Evolutionary conservation across 495 filamentous ascomycete species (phyloP).

Genomic region (Cladorrhinum samala): DNA sequence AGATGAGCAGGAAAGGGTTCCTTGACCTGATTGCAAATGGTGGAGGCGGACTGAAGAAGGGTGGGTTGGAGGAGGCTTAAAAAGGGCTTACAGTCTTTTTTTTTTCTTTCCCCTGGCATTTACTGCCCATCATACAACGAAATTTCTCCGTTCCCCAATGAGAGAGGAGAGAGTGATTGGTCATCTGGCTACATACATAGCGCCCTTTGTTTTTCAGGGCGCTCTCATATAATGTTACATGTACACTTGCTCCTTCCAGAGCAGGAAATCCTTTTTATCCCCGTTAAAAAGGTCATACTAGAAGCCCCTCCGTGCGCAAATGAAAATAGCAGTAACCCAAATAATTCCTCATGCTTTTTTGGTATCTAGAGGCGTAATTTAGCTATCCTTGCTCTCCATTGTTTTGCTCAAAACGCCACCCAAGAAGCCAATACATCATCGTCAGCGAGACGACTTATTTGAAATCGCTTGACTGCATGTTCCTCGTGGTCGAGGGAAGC

Average conservation of each 20-base stretch:
- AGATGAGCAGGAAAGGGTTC: slow-evolving; percentile 96
- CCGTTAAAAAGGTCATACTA: too few species aligned
- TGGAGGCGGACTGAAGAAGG: slow-evolving; percentile 47
- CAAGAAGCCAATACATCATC: background rate
- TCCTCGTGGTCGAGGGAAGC: slow-evolving; percentile 89
- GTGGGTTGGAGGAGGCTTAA: slow-evolving; percentile 46
- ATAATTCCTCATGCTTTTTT: slow-evolving; percentile 17
- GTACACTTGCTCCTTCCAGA: too few species aligned
- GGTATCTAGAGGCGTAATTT: slow-evolving; percentile 15
- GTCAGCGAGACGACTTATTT: slow-evolving; percentile 20
- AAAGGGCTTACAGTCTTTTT: background rate
- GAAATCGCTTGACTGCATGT: slow-evolving; percentile 94
- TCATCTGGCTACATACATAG: too few species aligned
- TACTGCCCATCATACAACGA: too few species aligned
- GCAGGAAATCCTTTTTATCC: too few species aligned
- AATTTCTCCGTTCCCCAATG: too few species aligned
- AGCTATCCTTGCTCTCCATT: slow-evolving; percentile 7
- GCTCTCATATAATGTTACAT: too few species aligned
- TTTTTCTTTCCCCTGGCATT: too few species aligned
- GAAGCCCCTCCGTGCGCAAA: too few species aligned
- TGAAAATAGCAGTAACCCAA: background rate
- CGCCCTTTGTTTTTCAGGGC: too few species aligned
- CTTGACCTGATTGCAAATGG: slow-evolving; percentile 79
- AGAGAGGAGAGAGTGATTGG: too few species aligned
- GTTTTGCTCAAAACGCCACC: slow-evolving; percentile 14